Evolutionary conservation across 257 asterid species (phyloP).

Genomic region (Rhazya stricta): DNA sequence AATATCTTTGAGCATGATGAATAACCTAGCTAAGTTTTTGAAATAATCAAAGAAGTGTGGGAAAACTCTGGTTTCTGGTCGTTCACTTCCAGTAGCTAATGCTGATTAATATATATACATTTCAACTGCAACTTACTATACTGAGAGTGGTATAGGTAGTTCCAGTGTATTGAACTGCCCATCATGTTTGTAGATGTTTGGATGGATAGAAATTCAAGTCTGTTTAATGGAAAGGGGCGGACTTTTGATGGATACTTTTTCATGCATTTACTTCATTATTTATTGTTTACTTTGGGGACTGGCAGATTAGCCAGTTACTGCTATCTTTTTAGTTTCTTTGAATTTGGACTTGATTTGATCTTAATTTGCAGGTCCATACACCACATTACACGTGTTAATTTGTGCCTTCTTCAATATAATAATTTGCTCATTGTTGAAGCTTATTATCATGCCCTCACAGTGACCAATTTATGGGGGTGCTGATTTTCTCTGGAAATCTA

Average conservation of each 20-base stretch:
- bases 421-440: not conserved
- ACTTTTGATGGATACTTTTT: not conserved
- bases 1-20: not conserved
- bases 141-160: not conserved
- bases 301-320: not conserved
- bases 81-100: not conserved
- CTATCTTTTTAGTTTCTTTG: not conserved
- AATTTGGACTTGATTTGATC: not conserved
- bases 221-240: not conserved
- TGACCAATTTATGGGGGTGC: not conserved
- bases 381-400: not conserved
- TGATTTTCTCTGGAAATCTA: not conserved
- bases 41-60: not conserved
- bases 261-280: conserved; percentile 1
- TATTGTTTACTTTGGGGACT: not conserved
- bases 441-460: not conserved
- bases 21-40: not conserved
- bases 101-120: not conserved
- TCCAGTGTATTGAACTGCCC: not conserved
- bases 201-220: not conserved
- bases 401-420: not conserved
- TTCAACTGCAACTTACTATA: not conserved
- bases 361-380: not conserved
- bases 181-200: not conserved
- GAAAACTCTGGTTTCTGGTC: not conserved